Percentiles rank a stretch among this genome's conserved stretches.
Conservation (phyloP, 352 stramenopile species). For the Globisporangium paroecandrum region DNA sequence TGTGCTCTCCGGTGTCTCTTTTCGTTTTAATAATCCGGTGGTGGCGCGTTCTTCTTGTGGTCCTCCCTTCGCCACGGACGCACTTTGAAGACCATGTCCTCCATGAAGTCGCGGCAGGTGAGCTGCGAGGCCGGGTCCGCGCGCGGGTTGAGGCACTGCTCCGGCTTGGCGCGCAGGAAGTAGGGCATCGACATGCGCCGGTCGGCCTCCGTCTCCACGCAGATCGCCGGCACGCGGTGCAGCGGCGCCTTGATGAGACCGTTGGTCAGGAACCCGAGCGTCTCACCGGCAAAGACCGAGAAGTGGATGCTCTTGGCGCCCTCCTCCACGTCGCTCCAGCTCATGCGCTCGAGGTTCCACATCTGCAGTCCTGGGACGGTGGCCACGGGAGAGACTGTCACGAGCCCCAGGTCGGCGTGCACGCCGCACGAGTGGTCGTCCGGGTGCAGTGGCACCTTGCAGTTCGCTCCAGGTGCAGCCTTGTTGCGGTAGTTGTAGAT, state of each 20-base stretch:
- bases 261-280: constrained; percentile 68
- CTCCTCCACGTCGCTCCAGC: constrained; percentile 72
- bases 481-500: constrained; percentile 88
- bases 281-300: constrained; percentile 81
- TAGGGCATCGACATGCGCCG: constrained; percentile 87
- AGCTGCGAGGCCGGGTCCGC: constrained; percentile 33
- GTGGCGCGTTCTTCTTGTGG: constrained; percentile 31
- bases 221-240: constrained; percentile 73
- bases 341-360: constrained; percentile 85
- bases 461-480: constrained; percentile 3
- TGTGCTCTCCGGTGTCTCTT: too few relatives aligned
- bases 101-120: constrained; percentile 81
- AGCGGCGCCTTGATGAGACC: constrained; percentile 67
- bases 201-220: constrained; percentile 47
- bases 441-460: constrained; percentile 28
- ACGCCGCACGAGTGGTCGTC: constrained; percentile 72
- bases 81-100: constrained; percentile 76
- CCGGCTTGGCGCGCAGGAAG: constrained; percentile 59
- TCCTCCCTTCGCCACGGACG: constrained; percentile 65
- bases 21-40: constrained; percentile 45
- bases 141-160: constrained; percentile 57
- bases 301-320: constrained; percentile 59
- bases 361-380: constrained; percentile 78
- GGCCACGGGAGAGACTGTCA: constrained; percentile 73
- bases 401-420: constrained; percentile 74